Evolutionary conservation across 2,329 filamentous ascomycete genomes (phyloP).

Genomic region (Drechslera avenae): DNA sequence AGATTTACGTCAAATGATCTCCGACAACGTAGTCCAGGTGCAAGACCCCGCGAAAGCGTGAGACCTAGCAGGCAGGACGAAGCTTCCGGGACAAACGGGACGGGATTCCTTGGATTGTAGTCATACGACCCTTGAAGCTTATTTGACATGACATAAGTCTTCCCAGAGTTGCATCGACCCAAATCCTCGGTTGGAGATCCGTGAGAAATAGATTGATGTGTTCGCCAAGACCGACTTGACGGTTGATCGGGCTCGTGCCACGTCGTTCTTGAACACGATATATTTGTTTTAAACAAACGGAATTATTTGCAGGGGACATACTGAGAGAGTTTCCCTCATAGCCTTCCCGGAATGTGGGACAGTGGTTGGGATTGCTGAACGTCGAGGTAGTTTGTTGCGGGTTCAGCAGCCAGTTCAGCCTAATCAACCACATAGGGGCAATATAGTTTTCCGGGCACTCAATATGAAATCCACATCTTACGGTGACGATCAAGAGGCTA

Average conservation of each 20-base stretch:
- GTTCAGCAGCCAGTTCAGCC: slow-evolving; percentile 31
- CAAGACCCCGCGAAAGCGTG: slow-evolving; percentile 3
- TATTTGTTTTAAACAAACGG: not conserved
- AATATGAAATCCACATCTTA: slow-evolving; percentile 17
- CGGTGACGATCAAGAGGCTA: slow-evolving; percentile 8
- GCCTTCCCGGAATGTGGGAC: not conserved
- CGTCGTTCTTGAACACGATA: not conserved
- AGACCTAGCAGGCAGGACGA: slow-evolving; percentile 14
- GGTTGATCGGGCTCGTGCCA: slow-evolving; percentile 1
- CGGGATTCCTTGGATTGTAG: slow-evolving; percentile 35
- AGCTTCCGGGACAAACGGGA: slow-evolving; percentile 43
- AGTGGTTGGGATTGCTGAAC: not conserved
- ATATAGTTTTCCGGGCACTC: slow-evolving; percentile 31
- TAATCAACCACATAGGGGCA: slow-evolving; percentile 34
- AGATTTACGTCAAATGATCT: slow-evolving; percentile 4
- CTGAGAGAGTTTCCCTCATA: not conserved
- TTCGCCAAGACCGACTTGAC: slow-evolving; percentile 11
- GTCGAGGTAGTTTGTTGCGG: slow-evolving; percentile 6
- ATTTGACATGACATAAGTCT: slow-evolving; percentile 22
- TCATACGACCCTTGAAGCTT: slow-evolving; percentile 28
- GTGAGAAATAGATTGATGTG: slow-evolving; percentile 14
- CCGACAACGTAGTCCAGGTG: slow-evolving; percentile 18
- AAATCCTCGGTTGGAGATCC: slow-evolving; percentile 21
- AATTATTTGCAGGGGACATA: too few relatives aligned
- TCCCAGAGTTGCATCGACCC: slow-evolving; percentile 31